Percentiles rank a stretch among this genome's conserved stretches.
phyloP scores from a whole-genome alignment of 352 stramenopile species.

The Globisporangium nunn region DNA sequence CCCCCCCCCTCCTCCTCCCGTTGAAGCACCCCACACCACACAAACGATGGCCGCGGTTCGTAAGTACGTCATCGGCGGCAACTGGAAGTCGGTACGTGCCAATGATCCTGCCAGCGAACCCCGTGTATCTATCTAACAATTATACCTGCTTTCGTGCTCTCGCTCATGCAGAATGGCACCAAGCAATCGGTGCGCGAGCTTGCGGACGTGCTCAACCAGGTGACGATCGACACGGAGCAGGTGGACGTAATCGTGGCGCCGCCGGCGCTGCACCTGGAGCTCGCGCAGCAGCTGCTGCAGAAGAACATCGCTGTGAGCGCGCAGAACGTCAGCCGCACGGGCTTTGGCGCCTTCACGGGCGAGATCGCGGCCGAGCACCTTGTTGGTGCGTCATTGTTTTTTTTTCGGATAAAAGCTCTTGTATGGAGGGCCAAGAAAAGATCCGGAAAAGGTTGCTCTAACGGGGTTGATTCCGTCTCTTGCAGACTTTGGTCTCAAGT shows the following conservation, averaged over 20 bases:
- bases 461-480: too few relatives aligned
- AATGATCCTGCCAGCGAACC: too few relatives aligned
- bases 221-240: slow-evolving; percentile 52
- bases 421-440: slow-evolving; percentile 1
- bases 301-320: slow-evolving; percentile 54
- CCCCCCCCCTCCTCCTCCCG: too few relatives aligned
- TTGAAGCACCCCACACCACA: too few relatives aligned
- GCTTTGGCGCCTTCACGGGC: slow-evolving; percentile 90
- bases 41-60: slow-evolving; percentile 27
- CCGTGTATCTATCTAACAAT: too few relatives aligned
- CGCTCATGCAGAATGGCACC: slow-evolving; percentile 34
- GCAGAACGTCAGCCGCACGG: slow-evolving; percentile 70
- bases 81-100: slow-evolving; percentile 90
- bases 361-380: slow-evolving; percentile 87
- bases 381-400: slow-evolving; percentile 45
- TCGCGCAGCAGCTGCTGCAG: slow-evolving; percentile 37
- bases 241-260: slow-evolving; percentile 72
- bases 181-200: slow-evolving; percentile 84
- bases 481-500: slow-evolving; percentile 68
- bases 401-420: not conserved
- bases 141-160: not conserved
- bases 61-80: slow-evolving; percentile 84
- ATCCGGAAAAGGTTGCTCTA: too few relatives aligned
- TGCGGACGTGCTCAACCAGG: slow-evolving; percentile 74
- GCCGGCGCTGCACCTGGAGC: slow-evolving; percentile 45